phyloP scores from a whole-genome alignment of 805 yeast genomes.

The Tetrapisispora phaffii region DNA sequence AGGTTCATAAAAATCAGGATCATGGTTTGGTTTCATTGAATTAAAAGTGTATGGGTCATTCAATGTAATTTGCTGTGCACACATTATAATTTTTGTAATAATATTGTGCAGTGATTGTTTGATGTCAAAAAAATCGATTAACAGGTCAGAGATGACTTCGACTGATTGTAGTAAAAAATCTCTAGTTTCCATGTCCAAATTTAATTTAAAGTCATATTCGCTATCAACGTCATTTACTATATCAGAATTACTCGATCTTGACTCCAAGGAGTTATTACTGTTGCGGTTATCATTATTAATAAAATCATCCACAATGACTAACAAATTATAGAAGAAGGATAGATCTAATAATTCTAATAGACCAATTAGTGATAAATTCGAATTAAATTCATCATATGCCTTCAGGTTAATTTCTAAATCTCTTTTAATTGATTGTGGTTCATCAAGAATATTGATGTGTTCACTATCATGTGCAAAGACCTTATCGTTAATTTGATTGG shows the following conservation, averaged over 20 bases:
- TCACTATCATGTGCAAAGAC: constrained; percentile 6
- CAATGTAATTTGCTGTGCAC: constrained; percentile 58
- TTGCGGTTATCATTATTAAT: background rate
- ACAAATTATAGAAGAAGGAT: constrained; percentile 24
- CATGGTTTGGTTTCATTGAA: constrained; percentile 48
- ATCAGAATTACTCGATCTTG: background rate
- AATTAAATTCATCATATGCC: constrained; percentile 26
- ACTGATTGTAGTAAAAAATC: constrained; percentile 26
- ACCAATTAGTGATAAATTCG: constrained; percentile 20
- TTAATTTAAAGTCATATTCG: background rate
- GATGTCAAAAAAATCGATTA: constrained; percentile 62
- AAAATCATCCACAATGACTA: constrained; percentile 3
- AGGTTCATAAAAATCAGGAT: constrained; percentile 25
- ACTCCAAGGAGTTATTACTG: background rate
- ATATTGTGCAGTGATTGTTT: constrained; percentile 65
- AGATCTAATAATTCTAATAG: constrained; percentile 27
- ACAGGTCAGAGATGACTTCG: constrained; percentile 18
- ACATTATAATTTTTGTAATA: constrained; percentile 49
- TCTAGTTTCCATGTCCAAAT: constrained; percentile 23
- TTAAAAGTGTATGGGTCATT: constrained; percentile 68
- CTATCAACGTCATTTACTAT: background rate
- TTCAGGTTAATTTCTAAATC: constrained; percentile 20
- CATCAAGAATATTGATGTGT: constrained; percentile 7
- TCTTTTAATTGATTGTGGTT: constrained; percentile 9
- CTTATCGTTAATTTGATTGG: constrained; percentile 17